Base-by-base conservation (phyloP, 139 green algal genomes). In the Chlamydomonas applanata region DNA sequence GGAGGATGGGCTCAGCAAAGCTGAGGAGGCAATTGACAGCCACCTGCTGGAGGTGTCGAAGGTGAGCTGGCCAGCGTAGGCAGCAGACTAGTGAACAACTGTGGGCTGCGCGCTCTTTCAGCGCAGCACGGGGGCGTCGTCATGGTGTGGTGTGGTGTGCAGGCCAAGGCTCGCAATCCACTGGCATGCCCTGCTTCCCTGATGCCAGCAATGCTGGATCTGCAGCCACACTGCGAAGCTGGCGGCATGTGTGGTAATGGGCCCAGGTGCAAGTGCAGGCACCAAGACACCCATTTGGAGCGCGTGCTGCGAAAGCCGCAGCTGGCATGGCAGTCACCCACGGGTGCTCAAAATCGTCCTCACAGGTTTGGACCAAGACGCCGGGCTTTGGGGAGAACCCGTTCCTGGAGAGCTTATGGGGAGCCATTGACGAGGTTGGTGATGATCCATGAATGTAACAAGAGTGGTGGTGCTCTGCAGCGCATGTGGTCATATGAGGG, bases 321-420 rank as follows among this genome's bases (percentile, higher is more conserved):
- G n/a, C n/a, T n/a, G n/a, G n/a, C n/a, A n/a, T n/a, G n/a, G n/a
- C n/a, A n/a, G n/a, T n/a, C n/a, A n/a, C n/a, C n/a, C n/a, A n/a
- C n/a, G n/a, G n/a, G n/a, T n/a, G n/a, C n/a, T n/a, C n/a, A n/a
- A 49, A 49, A 7, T 11, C 11, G 7, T 49, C 7, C 40, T 49
- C 54, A 44, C 79, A 97, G 90, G 88, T 97, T 5, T 98, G 94
- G 94, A 87, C 94, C 62, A 84, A 79, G 29, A 95, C 92, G 1
- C 91, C 90, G 0, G 91, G 87, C 0, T 86, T 92, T 69, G 87
- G 88, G 0, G 91, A 96, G 22, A 76, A 77, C 3, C 81, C 93
- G 0, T 96, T 98, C 73, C 67, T 95, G 60, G 94, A 98, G 32
- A 90, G 77, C 52, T 77, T 99, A 3, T 97, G 94, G 94, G 84